Percentiles rank a stretch among this genome's conserved stretches.
Conservation (phyloP, 2,329 filamentous ascomycete species). For the Sporothrix humicola region DNA sequence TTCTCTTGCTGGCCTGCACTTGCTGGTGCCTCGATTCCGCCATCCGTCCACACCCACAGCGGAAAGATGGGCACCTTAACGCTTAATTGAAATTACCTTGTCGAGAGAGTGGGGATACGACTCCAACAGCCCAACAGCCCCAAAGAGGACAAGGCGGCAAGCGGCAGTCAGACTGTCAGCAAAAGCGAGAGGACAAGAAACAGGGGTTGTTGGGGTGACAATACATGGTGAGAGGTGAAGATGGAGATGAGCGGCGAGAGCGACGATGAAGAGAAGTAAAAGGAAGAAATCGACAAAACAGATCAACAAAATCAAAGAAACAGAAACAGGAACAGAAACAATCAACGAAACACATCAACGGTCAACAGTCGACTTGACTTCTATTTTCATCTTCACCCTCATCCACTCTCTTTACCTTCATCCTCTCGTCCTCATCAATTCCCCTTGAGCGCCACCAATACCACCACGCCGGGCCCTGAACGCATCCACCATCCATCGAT, state of each 20-base stretch:
- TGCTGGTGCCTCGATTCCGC: background rate
- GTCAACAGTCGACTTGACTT: background rate
- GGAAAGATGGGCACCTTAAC: slow-evolving; percentile 1
- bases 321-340: background rate
- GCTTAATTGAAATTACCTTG: background rate
- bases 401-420: no score
- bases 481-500: slow-evolving; percentile 1
- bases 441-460: slow-evolving; percentile 2
- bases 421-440: background rate
- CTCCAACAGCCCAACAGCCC: background rate
- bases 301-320: background rate
- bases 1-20: background rate
- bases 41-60: background rate
- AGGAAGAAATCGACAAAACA: background rate
- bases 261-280: background rate
- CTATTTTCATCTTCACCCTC: background rate
- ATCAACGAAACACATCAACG: background rate
- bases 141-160: slow-evolving; percentile 5
- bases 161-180: slow-evolving; percentile 9
- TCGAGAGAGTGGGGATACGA: background rate
- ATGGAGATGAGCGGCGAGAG: background rate
- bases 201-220: background rate
- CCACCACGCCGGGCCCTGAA: slow-evolving; percentile 5
- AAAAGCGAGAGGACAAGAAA: background rate
- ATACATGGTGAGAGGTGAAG: background rate